phyloP scores from a whole-genome alignment of 371 early-diverging fungal genomes.

The Apophysomyces variabilis region DNA sequence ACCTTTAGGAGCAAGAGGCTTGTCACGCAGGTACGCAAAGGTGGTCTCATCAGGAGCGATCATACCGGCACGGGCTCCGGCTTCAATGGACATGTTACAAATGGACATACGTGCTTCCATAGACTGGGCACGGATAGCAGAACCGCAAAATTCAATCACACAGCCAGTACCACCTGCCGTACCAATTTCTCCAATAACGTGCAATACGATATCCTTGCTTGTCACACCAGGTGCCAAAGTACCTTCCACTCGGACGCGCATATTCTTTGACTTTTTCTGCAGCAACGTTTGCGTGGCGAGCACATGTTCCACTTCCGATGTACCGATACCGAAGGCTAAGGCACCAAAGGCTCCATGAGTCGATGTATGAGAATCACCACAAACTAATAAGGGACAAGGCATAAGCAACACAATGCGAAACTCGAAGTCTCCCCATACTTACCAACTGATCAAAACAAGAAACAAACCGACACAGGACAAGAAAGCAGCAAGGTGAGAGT shows the following conservation, averaged over 20 bases:
- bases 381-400: constrained; percentile 42
- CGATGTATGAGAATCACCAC: constrained; percentile 77
- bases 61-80: constrained; percentile 77
- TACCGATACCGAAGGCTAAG: constrained; percentile 77
- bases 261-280: constrained; percentile 72
- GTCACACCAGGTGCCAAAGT: constrained; percentile 57
- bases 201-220: constrained; percentile 70
- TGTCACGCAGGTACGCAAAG: constrained; percentile 64
- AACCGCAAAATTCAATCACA: constrained; percentile 71
- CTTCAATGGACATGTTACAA: constrained; percentile 78
- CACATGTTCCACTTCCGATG: constrained; percentile 77
- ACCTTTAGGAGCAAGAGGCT: constrained; percentile 68
- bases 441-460: neutral
- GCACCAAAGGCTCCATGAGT: constrained; percentile 80
- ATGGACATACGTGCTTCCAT: constrained; percentile 78
- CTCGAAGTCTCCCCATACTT: neutral
- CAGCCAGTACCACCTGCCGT: constrained; percentile 75
- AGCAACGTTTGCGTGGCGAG: constrained; percentile 73
- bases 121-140: constrained; percentile 47
- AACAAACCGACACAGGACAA: neutral
- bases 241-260: constrained; percentile 65
- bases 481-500: neutral
- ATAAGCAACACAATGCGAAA: neutral
- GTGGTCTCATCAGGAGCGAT: constrained; percentile 73
- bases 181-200: constrained; percentile 72